Base-by-base conservation (phyloP, 2,329 filamentous ascomycete species). In the Davidsoniella eucalypti region DNA sequence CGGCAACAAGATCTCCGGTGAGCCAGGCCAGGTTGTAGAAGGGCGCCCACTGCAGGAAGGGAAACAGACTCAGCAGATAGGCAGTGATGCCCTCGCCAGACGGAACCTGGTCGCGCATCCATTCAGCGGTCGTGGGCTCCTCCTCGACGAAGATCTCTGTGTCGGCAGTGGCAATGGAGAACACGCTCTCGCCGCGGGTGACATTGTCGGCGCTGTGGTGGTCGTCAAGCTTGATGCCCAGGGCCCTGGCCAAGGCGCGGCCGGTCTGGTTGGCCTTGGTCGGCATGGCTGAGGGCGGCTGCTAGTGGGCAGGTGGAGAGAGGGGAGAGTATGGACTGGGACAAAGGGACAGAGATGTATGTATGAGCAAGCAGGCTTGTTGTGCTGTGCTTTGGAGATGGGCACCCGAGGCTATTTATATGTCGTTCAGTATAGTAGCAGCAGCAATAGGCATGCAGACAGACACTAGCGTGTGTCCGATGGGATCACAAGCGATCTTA, bases 1-100 rank as follows among this genome's bases (percentile, higher is more conserved):
- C 90, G 53, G 92, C 90, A 52, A 96, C 80, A 44, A 96, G 65
- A 66, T 98, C 92, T 58, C 92, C 92, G 14, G 78, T 64, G 5
- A 95, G 66, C 92, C 92, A 98, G 68, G 87, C 80, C 3, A 80
- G 9, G 61, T 98, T 98, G 68, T 98, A 98, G 57, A 80, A 77
- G 9, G 69, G 65, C 52, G 96, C 90, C 92, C 92, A 98, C n/a
- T 77, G 71, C 4, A 84, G 62, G 61, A 95, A 96, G 0, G 92
- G 92, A 57, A 98, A 94, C 1, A 96, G 68, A 12, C 76, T 82
- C 56, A 70, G 67, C 52, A 80, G 51, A 60, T 95, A 98, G 2
- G 67, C 57, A 4, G 63, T 45, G 3, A 81, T 49, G 36, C 83
- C 72, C 1, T 61, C 55, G 6, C 68, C 63, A 0, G 69, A 70